Conservation (phyloP, 2,329 filamentous ascomycete genomes). For the Neonectria ditissima region DNA sequence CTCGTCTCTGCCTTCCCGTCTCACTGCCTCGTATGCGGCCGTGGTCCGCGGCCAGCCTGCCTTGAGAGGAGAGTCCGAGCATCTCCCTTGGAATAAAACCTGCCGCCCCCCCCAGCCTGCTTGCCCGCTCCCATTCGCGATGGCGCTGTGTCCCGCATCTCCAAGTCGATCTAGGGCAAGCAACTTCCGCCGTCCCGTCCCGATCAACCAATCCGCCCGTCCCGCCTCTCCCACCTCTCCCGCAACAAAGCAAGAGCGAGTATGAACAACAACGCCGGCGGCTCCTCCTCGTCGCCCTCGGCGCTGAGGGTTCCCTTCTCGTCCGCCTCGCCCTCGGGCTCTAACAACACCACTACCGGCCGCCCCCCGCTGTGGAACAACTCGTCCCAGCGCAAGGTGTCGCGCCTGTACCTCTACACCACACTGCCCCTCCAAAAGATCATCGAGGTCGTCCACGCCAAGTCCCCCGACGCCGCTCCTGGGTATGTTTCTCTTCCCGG, state of each 20-base stretch:
- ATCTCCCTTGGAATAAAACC: slow-evolving; percentile 17
- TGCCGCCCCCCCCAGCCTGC: background rate
- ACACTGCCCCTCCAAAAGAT: slow-evolving; percentile 65
- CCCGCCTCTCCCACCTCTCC: no score
- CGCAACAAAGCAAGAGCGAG: no score
- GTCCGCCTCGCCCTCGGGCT: slow-evolving; percentile 46
- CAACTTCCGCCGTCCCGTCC: slow-evolving; percentile 8
- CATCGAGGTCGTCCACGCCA: slow-evolving; percentile 58
- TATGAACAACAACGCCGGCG: slow-evolving; percentile 25
- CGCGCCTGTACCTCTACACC: slow-evolving; percentile 68
- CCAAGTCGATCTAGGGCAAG: slow-evolving; percentile 12
- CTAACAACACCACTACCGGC: slow-evolving; percentile 54
- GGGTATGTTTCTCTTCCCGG: slow-evolving; percentile 56
- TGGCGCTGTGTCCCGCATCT: slow-evolving; percentile 12
- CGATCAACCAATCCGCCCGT: slow-evolving; percentile 9
- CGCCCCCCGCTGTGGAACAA: slow-evolving; percentile 68
- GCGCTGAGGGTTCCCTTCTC: slow-evolving; percentile 29
- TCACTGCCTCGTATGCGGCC: slow-evolving; percentile 25
- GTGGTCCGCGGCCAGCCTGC: slow-evolving; percentile 22
- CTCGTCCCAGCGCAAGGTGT: slow-evolving; percentile 64
- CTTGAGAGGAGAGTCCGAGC: no score
- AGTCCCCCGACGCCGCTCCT: slow-evolving; percentile 56
- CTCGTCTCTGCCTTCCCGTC: background rate
- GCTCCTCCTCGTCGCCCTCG: slow-evolving; percentile 19
- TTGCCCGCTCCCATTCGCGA: slow-evolving; percentile 22